Conservation (phyloP, 2,329 filamentous ascomycete genomes). For the Xylariaceae sp. region DNA sequence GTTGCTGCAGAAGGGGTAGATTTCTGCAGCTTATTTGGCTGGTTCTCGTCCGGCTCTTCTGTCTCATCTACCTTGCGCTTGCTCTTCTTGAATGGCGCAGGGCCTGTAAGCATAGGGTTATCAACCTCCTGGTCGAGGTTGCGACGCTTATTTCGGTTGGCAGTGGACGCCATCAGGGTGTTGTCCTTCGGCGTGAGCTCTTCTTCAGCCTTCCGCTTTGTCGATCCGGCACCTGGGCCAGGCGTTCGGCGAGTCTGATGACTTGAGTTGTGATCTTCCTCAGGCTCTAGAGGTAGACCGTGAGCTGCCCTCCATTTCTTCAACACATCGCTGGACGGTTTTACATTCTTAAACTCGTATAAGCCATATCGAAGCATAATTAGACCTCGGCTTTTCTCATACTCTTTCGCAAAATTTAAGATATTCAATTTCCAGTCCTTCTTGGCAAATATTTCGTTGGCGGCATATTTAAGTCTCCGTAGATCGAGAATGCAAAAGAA, state of each 20-base stretch:
- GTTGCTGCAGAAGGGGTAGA: conserved; percentile 60
- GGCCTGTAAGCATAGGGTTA: conserved; percentile 44
- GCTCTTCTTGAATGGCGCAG: conserved; percentile 51
- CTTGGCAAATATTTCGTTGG: conserved; percentile 64
- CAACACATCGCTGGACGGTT: conserved; percentile 63
- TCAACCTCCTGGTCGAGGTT: conserved; percentile 48
- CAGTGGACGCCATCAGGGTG: conserved; percentile 44
- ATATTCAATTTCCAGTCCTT: conserved; percentile 70
- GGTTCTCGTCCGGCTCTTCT: conserved; percentile 54
- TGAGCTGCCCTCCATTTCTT: conserved; percentile 65
- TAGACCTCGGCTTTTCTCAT: conserved; percentile 67
- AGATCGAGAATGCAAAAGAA: conserved; percentile 70
- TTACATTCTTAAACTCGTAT: conserved; percentile 68
- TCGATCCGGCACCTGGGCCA: conserved; percentile 42
- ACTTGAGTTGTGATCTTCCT: conserved; percentile 45
- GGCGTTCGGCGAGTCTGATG: conserved; percentile 41
- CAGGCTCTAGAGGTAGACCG: conserved; percentile 58
- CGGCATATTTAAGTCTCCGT: conserved; percentile 66
- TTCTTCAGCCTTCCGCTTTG: conserved; percentile 65
- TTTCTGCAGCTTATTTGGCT: conserved; percentile 59
- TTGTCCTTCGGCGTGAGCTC: conserved; percentile 51
- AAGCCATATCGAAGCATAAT: conserved; percentile 68
- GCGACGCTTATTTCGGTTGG: conserved; percentile 58
- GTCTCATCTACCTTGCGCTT: conserved; percentile 59
- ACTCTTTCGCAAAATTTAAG: conserved; percentile 68